These are phyloP conservation scores for Arthroderma sp. DNA, from an alignment of 2,329 filamentous ascomycete genomes.

Conservation along the genomic window DNA sequence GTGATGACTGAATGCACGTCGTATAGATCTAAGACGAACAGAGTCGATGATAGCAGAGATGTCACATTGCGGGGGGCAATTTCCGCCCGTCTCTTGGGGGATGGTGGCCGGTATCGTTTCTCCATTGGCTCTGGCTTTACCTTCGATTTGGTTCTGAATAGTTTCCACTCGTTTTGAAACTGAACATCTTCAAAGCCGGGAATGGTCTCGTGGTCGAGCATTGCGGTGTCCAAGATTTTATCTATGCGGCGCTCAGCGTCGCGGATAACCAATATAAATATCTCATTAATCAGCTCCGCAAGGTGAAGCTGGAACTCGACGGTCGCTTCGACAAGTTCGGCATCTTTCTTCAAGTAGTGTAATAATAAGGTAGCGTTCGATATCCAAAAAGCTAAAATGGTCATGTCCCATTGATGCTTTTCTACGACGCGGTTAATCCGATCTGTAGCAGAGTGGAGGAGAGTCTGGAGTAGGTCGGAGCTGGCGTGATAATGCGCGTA, in stretches of 20 bases:
- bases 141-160: conserved; percentile 84
- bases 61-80: conserved; percentile 90
- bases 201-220: conserved; percentile 97
- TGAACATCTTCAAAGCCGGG: conserved; percentile 93
- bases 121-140: conserved; percentile 79
- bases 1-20: conserved; percentile 96
- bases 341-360: conserved; percentile 93
- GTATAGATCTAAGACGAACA: conserved; percentile 97
- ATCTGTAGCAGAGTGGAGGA: conserved; percentile 78
- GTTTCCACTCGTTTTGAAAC: conserved; percentile 97
- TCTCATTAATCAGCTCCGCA: conserved; percentile 91
- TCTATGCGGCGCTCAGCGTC: conserved; percentile 93
- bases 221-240: conserved; percentile 82
- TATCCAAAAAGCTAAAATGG: conserved; percentile 96
- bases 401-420: conserved; percentile 97
- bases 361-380: conserved; percentile 92
- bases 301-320: conserved; percentile 85
- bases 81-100: conserved; percentile 83
- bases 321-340: conserved; percentile 66
- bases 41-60: conserved; percentile 82
- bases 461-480: conserved; percentile 64
- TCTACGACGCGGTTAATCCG: conserved; percentile 98
- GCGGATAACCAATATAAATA: conserved; percentile 92
- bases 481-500: conserved; percentile 97
- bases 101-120: conserved; percentile 82